Evolutionary conservation across 2,329 filamentous ascomycete genomes (phyloP).

Genomic region (Microascus cirrosus): DNA sequence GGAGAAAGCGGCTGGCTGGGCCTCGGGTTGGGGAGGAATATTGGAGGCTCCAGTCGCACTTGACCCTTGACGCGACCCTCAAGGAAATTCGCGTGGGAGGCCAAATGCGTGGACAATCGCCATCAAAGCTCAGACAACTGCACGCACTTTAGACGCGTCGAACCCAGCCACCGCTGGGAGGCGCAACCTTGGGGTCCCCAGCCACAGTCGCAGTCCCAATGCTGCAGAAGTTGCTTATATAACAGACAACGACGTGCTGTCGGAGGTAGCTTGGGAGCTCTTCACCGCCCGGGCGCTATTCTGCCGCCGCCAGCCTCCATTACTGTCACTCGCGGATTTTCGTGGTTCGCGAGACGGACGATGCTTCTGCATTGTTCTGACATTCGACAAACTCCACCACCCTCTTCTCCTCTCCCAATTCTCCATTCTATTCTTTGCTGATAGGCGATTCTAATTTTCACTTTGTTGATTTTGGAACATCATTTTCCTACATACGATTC

Average conservation of each 20-base stretch:
- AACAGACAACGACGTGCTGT: background rate
- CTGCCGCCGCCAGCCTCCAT: background rate
- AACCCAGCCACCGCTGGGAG: background rate
- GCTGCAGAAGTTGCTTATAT: background rate
- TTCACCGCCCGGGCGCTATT: background rate
- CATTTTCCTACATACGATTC: background rate
- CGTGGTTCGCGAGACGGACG: background rate
- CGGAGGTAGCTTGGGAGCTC: background rate
- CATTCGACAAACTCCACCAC: background rate
- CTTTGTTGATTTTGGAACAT: background rate
- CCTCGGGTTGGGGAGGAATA: background rate
- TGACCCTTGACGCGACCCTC: constrained; percentile 3
- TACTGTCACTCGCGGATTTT: background rate
- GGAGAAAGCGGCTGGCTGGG: background rate
- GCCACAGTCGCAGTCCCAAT: background rate
- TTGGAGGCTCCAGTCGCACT: background rate
- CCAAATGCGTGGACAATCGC: no score
- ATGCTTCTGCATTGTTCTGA: background rate
- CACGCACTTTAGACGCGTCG: constrained; percentile 5
- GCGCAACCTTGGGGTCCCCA: background rate
- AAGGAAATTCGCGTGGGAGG: constrained; percentile 3
- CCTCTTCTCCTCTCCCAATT: background rate
- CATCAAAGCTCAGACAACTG: background rate
- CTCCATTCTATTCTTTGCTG: background rate
- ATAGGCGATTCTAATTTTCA: background rate